Conservation (phyloP, 1,284 basidiomycete genomes). For the Cryptococcus sp. region DNA sequence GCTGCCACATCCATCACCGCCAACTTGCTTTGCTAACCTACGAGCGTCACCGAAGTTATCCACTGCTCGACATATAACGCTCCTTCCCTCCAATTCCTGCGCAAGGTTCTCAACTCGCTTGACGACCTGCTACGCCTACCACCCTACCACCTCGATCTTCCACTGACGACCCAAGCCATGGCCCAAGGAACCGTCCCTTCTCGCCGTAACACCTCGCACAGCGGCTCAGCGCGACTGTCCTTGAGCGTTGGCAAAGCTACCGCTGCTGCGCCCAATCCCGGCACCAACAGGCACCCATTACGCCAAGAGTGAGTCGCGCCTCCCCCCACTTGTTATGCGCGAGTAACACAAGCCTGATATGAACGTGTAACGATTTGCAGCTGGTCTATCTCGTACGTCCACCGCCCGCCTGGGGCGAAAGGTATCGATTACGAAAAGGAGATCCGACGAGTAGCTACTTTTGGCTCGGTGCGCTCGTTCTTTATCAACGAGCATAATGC, state of each 20-base stretch:
- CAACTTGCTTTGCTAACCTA: background rate
- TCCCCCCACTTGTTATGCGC: no score
- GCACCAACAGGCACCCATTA: slow-evolving; percentile 46
- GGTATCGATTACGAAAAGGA: slow-evolving; percentile 54
- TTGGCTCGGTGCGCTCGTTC: slow-evolving; percentile 48
- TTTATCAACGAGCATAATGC: background rate
- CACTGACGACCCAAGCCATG: slow-evolving; percentile 2
- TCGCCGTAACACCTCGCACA: slow-evolving; percentile 40
- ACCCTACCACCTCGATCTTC: no score
- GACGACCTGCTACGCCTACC: background rate
- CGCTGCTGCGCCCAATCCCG: slow-evolving; percentile 17
- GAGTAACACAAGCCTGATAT: background rate
- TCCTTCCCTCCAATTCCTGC: background rate
- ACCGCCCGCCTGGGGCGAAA: slow-evolving; percentile 53
- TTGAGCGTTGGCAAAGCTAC: slow-evolving; percentile 42
- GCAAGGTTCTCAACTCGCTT: background rate
- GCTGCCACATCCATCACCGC: background rate
- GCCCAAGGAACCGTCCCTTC: slow-evolving; percentile 17
- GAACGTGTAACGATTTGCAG: slow-evolving; percentile 21
- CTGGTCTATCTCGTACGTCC: slow-evolving; percentile 54
- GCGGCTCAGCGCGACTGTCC: slow-evolving; percentile 46
- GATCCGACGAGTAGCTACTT: slow-evolving; percentile 53
- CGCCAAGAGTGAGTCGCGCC: slow-evolving; percentile 47
- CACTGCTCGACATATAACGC: background rate
- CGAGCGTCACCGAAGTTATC: background rate